phyloP scores from a whole-genome alignment of 2,329 filamentous ascomycete species.

The Penicillium sp. region DNA sequence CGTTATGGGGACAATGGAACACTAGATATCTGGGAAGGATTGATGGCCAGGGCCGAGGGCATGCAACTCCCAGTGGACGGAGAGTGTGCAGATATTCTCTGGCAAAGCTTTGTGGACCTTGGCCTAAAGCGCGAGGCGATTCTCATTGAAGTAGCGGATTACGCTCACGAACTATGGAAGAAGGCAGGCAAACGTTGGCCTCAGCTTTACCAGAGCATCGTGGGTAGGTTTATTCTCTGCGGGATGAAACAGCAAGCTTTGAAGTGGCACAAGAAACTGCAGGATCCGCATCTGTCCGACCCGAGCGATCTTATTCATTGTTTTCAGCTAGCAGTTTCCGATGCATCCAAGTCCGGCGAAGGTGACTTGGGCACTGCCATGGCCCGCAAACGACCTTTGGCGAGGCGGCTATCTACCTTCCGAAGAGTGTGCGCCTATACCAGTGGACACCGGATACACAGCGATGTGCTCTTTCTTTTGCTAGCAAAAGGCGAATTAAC shows the following conservation, averaged over 20 bases:
- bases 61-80: slow-evolving; percentile 44
- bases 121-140: slow-evolving; percentile 41
- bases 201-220: slow-evolving; percentile 43
- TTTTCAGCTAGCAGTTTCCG: slow-evolving; percentile 33
- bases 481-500: slow-evolving; percentile 42
- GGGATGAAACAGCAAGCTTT: slow-evolving; percentile 38
- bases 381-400: slow-evolving; percentile 16
- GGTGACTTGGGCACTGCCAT: slow-evolving; percentile 20
- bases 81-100: slow-evolving; percentile 45
- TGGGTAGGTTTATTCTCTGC: slow-evolving; percentile 40
- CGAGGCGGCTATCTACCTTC: slow-evolving; percentile 41
- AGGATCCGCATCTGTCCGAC: slow-evolving; percentile 35
- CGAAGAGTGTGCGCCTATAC: slow-evolving; percentile 48
- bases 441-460: slow-evolving; percentile 49
- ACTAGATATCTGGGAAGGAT: slow-evolving; percentile 46
- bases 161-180: slow-evolving; percentile 47
- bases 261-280: slow-evolving; percentile 45
- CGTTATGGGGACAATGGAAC: slow-evolving; percentile 50
- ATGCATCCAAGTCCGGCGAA: slow-evolving; percentile 26
- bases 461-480: slow-evolving; percentile 47
- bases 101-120: slow-evolving; percentile 45
- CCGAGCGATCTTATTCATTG: slow-evolving; percentile 37
- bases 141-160: slow-evolving; percentile 38
- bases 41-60: slow-evolving; percentile 37
- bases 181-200: slow-evolving; percentile 44